Percentiles rank a stretch among this genome's conserved stretches.
Conservation (phyloP, 2,329 filamentous ascomycete species). For the Aspergillus cejpii region DNA sequence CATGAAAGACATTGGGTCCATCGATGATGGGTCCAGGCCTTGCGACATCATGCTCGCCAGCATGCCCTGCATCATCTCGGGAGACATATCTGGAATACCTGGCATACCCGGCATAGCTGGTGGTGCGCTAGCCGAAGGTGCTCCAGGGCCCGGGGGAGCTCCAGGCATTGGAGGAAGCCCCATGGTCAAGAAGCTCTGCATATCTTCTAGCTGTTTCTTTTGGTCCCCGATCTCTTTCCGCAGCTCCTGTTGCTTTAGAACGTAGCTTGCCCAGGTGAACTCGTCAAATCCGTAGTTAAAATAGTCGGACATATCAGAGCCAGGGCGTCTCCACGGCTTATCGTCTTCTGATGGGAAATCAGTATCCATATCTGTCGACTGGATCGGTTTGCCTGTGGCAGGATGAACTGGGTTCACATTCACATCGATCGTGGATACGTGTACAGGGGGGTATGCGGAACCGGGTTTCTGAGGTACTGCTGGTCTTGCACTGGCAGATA, state of each 20-base stretch:
- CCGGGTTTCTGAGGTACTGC: constrained; percentile 46
- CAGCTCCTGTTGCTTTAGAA: constrained; percentile 75
- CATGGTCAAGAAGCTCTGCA: constrained; percentile 54
- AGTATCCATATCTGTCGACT: constrained; percentile 70
- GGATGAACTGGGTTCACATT: constrained; percentile 75
- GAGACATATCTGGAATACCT: constrained; percentile 47
- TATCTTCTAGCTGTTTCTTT: constrained; percentile 61
- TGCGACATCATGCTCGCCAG: constrained; percentile 50
- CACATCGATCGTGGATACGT: constrained; percentile 76
- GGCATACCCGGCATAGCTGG: constrained; percentile 33
- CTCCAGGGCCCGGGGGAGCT: constrained; percentile 23
- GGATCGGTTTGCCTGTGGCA: constrained; percentile 67
- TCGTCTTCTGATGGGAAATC: constrained; percentile 65
- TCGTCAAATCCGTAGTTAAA: constrained; percentile 99
- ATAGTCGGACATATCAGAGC: constrained; percentile 90
- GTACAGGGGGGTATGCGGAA: constrained; percentile 59
- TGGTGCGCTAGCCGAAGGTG: constrained; percentile 24
- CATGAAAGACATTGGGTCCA: constrained; percentile 52
- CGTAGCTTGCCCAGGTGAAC: constrained; percentile 95
- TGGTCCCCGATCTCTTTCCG: constrained; percentile 71
- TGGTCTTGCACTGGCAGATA: constrained; percentile 31
- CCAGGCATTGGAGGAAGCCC: constrained; percentile 45
- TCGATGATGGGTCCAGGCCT: constrained; percentile 48
- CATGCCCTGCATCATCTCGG: constrained; percentile 56
- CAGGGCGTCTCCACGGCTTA: constrained; percentile 92